Evolutionary conservation across 371 early-diverging fungal species (phyloP).

Genomic region (Mucor racemosus): DNA sequence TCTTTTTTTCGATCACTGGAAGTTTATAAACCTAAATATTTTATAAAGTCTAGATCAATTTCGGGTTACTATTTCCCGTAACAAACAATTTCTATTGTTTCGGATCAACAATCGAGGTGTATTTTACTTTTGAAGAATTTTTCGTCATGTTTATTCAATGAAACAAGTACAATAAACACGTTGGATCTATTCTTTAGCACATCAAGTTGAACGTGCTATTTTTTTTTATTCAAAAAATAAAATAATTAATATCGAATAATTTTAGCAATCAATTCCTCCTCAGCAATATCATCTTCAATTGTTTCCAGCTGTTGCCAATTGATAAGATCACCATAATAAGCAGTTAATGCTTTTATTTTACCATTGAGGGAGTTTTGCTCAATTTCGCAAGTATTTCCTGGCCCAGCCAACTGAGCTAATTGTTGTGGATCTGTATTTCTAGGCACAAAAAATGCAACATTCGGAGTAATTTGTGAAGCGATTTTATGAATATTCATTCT

Average conservation of each 20-base stretch:
- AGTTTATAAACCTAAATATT: too few species aligned
- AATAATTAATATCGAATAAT: conserved; percentile 17
- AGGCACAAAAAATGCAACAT: conserved; percentile 87
- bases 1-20: background rate
- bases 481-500: conserved; percentile 65
- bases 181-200: too few species aligned
- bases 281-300: conserved; percentile 23
- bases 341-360: conserved; percentile 67
- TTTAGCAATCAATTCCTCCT: conserved; percentile 19
- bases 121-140: too few species aligned
- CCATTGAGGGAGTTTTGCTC: conserved; percentile 71
- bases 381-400: conserved; percentile 67
- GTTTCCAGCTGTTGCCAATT: conserved; percentile 22
- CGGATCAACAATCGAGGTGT: too few species aligned
- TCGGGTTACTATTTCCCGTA: too few species aligned
- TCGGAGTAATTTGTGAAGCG: conserved; percentile 69
- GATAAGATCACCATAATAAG: conserved; percentile 74
- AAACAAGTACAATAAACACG: too few species aligned
- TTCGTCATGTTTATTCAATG: too few species aligned
- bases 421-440: conserved; percentile 74
- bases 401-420: conserved; percentile 55
- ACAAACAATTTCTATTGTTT: too few species aligned
- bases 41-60: background rate
- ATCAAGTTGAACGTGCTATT: background rate
- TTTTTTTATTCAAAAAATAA: too few species aligned